Base-by-base conservation (phyloP, 2,329 filamentous ascomycete species). In the Cercospora sesami region DNA sequence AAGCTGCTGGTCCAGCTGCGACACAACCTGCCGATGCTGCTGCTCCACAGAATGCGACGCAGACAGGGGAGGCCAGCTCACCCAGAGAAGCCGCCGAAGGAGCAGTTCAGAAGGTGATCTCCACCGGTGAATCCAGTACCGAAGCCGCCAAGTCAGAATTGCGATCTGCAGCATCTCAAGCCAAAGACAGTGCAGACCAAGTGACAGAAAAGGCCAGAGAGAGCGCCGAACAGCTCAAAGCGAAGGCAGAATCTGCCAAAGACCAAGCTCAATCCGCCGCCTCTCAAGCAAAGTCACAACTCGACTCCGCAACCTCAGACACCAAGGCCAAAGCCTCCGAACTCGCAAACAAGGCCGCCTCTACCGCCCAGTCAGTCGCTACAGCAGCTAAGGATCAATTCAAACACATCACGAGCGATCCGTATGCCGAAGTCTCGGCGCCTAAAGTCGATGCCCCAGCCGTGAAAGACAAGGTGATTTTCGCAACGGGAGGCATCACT, bases 401-500 rank as follows among this genome's bases (percentile, higher is more conserved):
- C 14, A 45, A 64, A 9, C 62, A 58, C 48, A 28, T 64, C 31
- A 64, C 62, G 8, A 64, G 62, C 8, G 62, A 64, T 14, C 62
- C 62, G 1, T 64, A 64, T 18, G 62, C 62, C 3, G 51, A 58
- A 45, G n/a, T 58, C n/a, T 45, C 63, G 2, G 63, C 57, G 23
- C 66, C 63, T 33, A 62, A 61, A 31, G 30, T 64, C n/a, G 61
- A 58, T 70, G 28, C 21, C 71, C 82, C 68, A 85, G 85, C 53
- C n/a, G 53, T 58, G 2, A 63, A 63, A 21, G 61, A 55, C 59
- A 97, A 97, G 81, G 89, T 93, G 63, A 91, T 99, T 69, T 98
- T 98, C 77, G 94, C 94, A 0, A 95, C 93, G 0, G 95, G 95
- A 0, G 95, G 95, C 18, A 94, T 99, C 76, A 95, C 91, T 1